phyloP scores from a whole-genome alignment of 2,329 filamentous ascomycete species.

The Colletotrichum shisoi region DNA sequence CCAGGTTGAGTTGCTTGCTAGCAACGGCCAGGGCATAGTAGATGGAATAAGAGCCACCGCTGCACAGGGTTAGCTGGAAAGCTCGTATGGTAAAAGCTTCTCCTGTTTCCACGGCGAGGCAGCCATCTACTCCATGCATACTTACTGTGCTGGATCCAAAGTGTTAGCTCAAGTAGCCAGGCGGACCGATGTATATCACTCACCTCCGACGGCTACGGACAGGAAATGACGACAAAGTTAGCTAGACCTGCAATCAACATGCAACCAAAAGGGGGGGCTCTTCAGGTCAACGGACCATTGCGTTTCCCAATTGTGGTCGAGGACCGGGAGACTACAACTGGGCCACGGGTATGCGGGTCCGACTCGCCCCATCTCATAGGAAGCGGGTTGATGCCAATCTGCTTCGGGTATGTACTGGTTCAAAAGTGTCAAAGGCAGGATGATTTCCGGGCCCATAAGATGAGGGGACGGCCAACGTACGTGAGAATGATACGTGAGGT shows the following conservation, averaged over 20 bases:
- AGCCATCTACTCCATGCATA: neutral
- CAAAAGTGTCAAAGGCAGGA: neutral
- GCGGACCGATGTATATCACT: slow-evolving; percentile 42
- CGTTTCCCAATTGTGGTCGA: slow-evolving; percentile 78
- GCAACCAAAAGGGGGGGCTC: slow-evolving; percentile 17
- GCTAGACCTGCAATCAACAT: slow-evolving; percentile 36
- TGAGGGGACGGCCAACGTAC: slow-evolving; percentile 46
- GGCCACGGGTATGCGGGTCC: slow-evolving; percentile 78
- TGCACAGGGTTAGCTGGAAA: slow-evolving; percentile 37
- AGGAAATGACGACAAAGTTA: neutral
- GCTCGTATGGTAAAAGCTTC: neutral
- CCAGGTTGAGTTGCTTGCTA: slow-evolving; percentile 82
- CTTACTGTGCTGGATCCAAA: slow-evolving; percentile 50
- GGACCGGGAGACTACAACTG: slow-evolving; percentile 84
- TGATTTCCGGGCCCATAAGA: neutral
- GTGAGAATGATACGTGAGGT: slow-evolving; percentile 65
- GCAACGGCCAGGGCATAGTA: slow-evolving; percentile 94
- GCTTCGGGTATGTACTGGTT: slow-evolving; percentile 82
- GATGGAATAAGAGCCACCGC: slow-evolving; percentile 91
- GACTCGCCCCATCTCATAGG: slow-evolving; percentile 85
- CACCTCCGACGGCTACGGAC: slow-evolving; percentile 65
- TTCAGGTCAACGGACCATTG: slow-evolving; percentile 67
- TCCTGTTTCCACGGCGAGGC: neutral
- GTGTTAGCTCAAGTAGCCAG: slow-evolving; percentile 41
- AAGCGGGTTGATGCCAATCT: slow-evolving; percentile 92